Percentiles rank a stretch among this genome's conserved stretches.
These are phyloP conservation scores for Phalaenopsis hybrid DNA, from an alignment of 116 monocot genomes.

Conservation along the genomic window DNA sequence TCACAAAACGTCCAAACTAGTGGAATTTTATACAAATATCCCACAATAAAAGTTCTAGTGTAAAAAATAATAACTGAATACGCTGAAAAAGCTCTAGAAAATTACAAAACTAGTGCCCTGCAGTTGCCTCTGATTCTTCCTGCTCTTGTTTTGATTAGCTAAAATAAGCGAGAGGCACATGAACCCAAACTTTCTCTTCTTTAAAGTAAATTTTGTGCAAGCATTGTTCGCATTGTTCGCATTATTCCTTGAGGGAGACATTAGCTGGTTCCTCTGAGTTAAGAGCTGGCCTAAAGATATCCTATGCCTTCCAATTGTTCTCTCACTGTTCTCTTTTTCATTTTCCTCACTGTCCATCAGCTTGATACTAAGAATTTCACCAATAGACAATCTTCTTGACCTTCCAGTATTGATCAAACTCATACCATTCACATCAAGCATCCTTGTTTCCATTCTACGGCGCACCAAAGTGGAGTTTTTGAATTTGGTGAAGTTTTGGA, in stretches of 20 bases:
- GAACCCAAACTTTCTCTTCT: constrained; percentile 68
- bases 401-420: constrained; percentile 15
- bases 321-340: constrained; percentile 12
- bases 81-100: background rate
- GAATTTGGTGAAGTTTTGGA: constrained; percentile 48
- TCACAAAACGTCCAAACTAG: too few relatives aligned
- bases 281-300: constrained; percentile 72
- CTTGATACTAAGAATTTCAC: constrained; percentile 80
- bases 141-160: constrained; percentile 42
- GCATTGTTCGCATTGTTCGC: constrained; percentile 3
- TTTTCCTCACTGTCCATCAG: constrained; percentile 28
- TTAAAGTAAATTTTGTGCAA: constrained; percentile 25
- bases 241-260: constrained; percentile 20
- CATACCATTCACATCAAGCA: constrained; percentile 39
- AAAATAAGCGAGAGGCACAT: constrained; percentile 40
- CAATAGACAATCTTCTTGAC: constrained; percentile 57
- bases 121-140: constrained; percentile 11
- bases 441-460: constrained; percentile 36
- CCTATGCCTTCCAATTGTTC: constrained; percentile 12
- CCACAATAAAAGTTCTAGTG: too few relatives aligned
- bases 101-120: constrained; percentile 4
- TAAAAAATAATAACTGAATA: background rate
- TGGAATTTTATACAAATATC: too few relatives aligned
- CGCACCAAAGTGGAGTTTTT: constrained; percentile 35
- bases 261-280: constrained; percentile 28